Conservation (phyloP, 2,329 filamentous ascomycete genomes). For the Aspergillus brasiliensis region DNA sequence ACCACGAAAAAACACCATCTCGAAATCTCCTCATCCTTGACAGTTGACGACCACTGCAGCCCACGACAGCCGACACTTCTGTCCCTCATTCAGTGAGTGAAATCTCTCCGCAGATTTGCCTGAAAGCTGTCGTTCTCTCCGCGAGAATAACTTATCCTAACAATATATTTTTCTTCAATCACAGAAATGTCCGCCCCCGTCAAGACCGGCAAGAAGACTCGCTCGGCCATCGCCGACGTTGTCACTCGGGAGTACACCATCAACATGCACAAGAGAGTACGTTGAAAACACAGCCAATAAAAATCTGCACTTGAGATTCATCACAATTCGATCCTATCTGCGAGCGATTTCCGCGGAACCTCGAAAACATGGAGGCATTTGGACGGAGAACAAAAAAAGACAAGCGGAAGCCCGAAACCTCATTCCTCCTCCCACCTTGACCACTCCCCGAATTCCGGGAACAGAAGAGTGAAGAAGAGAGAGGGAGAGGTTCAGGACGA, state of each 20-base stretch:
- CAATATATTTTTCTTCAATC: conserved; percentile 18
- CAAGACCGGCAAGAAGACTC: conserved; percentile 71
- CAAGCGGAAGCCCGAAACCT: background rate
- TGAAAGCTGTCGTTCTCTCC: background rate
- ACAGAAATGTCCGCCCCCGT: conserved; percentile 66
- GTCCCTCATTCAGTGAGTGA: conserved; percentile 40
- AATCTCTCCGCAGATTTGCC: background rate
- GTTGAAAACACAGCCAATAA: conserved; percentile 51
- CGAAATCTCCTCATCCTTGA: conserved; percentile 29
- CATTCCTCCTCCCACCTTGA: background rate
- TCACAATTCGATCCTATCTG: conserved; percentile 8
- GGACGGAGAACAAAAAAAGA: conserved; percentile 36
- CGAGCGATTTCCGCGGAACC: conserved; percentile 19
- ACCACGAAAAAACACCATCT: conserved; percentile 27
- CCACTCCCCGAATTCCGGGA: background rate
- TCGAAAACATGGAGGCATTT: conserved; percentile 23
- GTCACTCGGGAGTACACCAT: conserved; percentile 99
- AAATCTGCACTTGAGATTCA: background rate
- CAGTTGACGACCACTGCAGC: conserved; percentile 42
- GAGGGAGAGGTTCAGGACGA: background rate
- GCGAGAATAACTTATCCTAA: conserved; percentile 1
- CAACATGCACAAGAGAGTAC: conserved; percentile 99
- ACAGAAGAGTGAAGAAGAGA: conserved; percentile 1
- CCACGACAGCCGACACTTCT: conserved; percentile 40
- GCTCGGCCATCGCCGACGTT: conserved; percentile 98